Evolutionary conservation across 352 stramenopile genomes (phyloP), one percentile per base, ranked within the genome.

Genomic region (Thalassiosira ordinaria): DNA sequence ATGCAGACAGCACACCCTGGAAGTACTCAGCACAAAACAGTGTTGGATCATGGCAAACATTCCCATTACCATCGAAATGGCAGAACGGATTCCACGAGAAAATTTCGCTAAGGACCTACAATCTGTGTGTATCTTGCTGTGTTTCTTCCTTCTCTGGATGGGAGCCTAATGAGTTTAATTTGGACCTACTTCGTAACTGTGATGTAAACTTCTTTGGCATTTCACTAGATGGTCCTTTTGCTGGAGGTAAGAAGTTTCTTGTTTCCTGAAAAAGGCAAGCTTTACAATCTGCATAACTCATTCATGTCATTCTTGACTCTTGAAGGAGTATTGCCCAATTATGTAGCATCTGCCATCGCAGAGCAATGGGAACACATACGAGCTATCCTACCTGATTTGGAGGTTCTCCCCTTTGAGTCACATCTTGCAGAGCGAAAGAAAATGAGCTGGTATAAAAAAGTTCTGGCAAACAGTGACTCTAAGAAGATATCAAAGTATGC

Each of bases 121-220:
- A 94, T 82, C 69, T 93, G 16, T 87, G 79, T 51, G 86, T 93
- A 64, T 81, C 74, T 11, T 86, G 74, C 27, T 91, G 87, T 74
- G 86, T 92, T 27, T 89, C 87, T 4, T 66, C 80, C 29, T 94
- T 94, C 70, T 93, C 87, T 1, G 87, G 89, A 41, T 93, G 89
- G 89, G 80, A 89, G 61, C 31, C 49, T 24, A 73, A 84, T 18
- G 84, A 91, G 57, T 94, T 94, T 41, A 84, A 76, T 53, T 71
- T 90, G 11, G 78, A 89, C 29, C 55, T 84, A 29, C 69, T 94
- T 16, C 66, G 74, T 53, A 73, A 62, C 16, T 53, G 63, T 47
- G 47, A 80, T 55, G 39, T 65, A 4, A 90, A 86, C 56, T 78
- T 91, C 20, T 93, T 92, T 80, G 86, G 90, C 22, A 63, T 94